These are phyloP conservation scores for Pyrenophora graminea DNA, from an alignment of 2,329 filamentous ascomycete genomes.

Conservation along the genomic window DNA sequence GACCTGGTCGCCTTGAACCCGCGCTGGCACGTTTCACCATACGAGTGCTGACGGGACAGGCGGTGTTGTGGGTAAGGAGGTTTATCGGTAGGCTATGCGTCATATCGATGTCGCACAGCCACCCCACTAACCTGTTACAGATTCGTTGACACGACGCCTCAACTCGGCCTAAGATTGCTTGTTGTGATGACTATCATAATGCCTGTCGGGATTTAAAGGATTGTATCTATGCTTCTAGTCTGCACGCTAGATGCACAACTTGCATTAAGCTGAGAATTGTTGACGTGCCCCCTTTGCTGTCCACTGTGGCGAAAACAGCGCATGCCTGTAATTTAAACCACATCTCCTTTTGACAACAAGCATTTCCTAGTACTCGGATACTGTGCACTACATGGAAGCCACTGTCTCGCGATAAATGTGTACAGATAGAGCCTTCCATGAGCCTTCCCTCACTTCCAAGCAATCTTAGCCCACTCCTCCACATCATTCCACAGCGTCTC, in stretches of 20 bases:
- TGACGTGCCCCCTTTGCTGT: too few species aligned
- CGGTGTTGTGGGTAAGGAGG: constrained; percentile 5
- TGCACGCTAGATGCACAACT: background rate
- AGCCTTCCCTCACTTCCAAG: constrained; percentile 30
- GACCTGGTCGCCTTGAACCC: constrained; percentile 1
- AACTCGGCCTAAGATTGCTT: constrained; percentile 5
- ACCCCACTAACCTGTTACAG: constrained; percentile 13
- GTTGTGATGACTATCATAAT: background rate
- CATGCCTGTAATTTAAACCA: too few species aligned
- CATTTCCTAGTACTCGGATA: too few species aligned
- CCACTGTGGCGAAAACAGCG: too few species aligned
- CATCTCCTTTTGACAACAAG: too few species aligned
- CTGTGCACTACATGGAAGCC: too few species aligned
- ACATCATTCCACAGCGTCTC: constrained; percentile 50
- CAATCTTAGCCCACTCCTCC: constrained; percentile 49
- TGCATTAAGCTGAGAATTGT: background rate
- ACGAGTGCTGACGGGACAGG: constrained; percentile 11
- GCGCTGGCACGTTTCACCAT: constrained; percentile 13
- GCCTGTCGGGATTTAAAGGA: background rate
- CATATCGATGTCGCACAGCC: constrained; percentile 13
- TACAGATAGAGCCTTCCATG: background rate
- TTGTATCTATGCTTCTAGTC: background rate
- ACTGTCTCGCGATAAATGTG: too few species aligned
- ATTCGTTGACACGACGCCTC: constrained; percentile 3
- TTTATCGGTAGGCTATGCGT: constrained; percentile 13